Conservation (phyloP, 2,329 filamentous ascomycete species). For the Aspergillus tamarii region DNA sequence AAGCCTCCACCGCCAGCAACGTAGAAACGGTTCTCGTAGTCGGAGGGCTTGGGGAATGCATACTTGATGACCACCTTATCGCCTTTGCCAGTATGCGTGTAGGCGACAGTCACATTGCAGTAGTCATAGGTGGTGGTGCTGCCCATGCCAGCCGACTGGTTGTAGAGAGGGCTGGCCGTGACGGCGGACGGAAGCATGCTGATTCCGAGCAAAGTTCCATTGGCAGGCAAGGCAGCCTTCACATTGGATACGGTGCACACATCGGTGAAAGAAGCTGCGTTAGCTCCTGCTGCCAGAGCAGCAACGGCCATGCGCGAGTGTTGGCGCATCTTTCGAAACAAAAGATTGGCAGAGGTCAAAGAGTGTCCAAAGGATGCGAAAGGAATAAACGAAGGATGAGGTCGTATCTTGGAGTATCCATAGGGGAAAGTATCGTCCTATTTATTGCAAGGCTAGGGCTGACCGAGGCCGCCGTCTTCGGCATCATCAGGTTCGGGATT, state of each 20-base stretch:
- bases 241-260: constrained; percentile 49
- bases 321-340: not conserved
- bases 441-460: not conserved
- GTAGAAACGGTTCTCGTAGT: constrained; percentile 52
- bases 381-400: not conserved
- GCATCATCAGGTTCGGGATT: not conserved
- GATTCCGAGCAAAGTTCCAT: constrained; percentile 46
- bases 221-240: constrained; percentile 45
- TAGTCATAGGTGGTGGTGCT: constrained; percentile 30
- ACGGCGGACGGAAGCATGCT: constrained; percentile 45
- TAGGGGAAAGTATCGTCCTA: not conserved
- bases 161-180: constrained; percentile 43
- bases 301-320: constrained; percentile 16
- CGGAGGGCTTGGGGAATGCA: constrained; percentile 39
- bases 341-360: not conserved
- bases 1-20: constrained; percentile 51
- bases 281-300: constrained; percentile 32
- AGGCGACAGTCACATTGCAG: constrained; percentile 50
- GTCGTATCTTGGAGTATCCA: not conserved
- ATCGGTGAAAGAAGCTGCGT: constrained; percentile 41
- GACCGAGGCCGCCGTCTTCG: not conserved
- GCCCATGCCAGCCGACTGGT: constrained; percentile 33
- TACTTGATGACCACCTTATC: constrained; percentile 43
- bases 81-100: constrained; percentile 46
- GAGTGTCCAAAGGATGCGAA: not conserved